A percentile compares a stretch with the other conserved stretches of the same genome.
phyloP scores from a whole-genome alignment of 2,329 filamentous ascomycete species.

The Geosmithia putterillii region DNA sequence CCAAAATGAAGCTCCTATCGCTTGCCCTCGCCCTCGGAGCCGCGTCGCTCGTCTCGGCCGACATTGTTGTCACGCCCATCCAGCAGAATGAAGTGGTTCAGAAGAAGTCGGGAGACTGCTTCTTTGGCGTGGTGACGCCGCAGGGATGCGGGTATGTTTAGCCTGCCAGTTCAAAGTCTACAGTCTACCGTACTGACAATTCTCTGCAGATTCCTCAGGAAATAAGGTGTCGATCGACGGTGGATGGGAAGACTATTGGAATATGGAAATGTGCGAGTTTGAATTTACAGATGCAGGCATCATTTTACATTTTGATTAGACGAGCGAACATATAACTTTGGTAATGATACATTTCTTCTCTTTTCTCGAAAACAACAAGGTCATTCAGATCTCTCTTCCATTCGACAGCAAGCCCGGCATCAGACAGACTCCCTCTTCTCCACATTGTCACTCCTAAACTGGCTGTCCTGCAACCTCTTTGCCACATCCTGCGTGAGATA shows the following conservation, averaged over 20 bases:
- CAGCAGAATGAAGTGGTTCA: constrained; percentile 36
- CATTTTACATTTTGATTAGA: neutral
- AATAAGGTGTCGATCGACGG: neutral
- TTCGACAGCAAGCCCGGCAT: neutral
- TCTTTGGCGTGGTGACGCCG: constrained; percentile 42
- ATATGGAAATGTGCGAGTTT: no score
- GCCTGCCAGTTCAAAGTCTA: no score
- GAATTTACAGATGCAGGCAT: neutral
- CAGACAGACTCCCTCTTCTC: neutral
- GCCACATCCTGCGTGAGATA: constrained; percentile 29
- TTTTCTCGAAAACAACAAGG: no score
- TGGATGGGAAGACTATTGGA: neutral
- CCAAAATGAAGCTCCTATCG: constrained; percentile 7
- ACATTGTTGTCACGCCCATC: constrained; percentile 43
- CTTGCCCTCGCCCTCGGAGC: constrained; percentile 28
- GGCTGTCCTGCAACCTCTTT: constrained; percentile 22
- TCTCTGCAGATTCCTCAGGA: neutral
- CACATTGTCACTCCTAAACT: constrained; percentile 1
- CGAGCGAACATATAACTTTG: neutral
- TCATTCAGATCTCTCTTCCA: neutral
- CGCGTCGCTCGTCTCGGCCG: constrained; percentile 28
- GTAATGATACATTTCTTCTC: neutral
- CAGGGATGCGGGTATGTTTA: constrained; percentile 41
- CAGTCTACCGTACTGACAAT: neutral
- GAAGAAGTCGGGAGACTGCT: constrained; percentile 36